These are phyloP conservation scores for Cordyceps tenuipes DNA, from an alignment of 2,329 filamentous ascomycete genomes.

Conservation along the genomic window DNA sequence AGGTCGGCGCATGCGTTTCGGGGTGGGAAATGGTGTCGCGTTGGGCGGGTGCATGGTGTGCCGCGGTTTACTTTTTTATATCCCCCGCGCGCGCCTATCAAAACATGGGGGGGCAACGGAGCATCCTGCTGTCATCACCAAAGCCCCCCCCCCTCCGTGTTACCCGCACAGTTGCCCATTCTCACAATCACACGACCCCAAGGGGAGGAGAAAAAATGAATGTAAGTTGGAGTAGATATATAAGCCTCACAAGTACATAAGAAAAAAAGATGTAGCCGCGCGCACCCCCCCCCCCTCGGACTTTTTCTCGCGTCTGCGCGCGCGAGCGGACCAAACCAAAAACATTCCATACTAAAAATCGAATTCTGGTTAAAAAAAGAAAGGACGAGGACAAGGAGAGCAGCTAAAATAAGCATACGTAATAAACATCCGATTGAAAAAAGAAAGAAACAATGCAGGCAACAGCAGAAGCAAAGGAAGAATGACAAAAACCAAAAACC, in stretches of 20 bases:
- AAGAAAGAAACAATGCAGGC: background rate
- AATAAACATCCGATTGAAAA: conserved; percentile 1
- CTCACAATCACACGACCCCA: background rate
- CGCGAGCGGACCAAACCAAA: too few relatives aligned
- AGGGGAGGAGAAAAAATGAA: background rate
- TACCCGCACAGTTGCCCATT: too few relatives aligned
- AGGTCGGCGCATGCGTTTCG: background rate
- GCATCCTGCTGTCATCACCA: background rate
- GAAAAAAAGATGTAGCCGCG: background rate
- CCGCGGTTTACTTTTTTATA: background rate
- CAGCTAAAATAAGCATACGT: conserved; percentile 4
- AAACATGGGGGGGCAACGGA: background rate
- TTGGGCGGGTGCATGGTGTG: background rate
- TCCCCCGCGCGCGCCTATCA: background rate
- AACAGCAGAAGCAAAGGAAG: conserved; percentile 4
- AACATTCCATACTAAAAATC: background rate
- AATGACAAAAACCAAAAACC: background rate
- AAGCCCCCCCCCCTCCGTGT: background rate
- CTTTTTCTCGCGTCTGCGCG: too few relatives aligned
- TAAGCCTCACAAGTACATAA: background rate
- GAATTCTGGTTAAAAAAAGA: background rate
- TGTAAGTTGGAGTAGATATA: background rate
- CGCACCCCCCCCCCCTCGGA: background rate
- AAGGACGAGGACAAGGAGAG: background rate
- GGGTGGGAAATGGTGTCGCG: background rate